phyloP scores from a whole-genome alignment of 2,329 filamentous ascomycete species.

The Verticillium nubilum region DNA sequence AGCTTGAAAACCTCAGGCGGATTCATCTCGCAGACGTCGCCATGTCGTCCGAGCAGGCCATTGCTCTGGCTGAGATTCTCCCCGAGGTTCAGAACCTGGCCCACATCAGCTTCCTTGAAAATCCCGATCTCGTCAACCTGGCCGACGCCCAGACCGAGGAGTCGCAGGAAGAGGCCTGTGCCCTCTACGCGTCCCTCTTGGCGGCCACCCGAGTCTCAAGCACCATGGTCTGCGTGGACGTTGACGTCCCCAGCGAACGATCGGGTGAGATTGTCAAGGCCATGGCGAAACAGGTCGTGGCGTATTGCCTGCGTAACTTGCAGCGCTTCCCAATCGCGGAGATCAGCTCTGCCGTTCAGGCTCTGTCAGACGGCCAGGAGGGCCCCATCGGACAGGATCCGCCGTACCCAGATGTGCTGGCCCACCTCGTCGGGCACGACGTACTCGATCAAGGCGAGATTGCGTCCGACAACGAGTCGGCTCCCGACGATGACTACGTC shows the following conservation, averaged over 20 bases:
- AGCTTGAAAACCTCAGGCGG: slow-evolving; percentile 71
- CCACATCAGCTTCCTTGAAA: slow-evolving; percentile 83
- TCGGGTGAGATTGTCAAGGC: slow-evolving; percentile 90
- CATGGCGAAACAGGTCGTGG: slow-evolving; percentile 88
- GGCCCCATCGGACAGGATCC: slow-evolving; percentile 21
- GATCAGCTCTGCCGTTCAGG: slow-evolving; percentile 40
- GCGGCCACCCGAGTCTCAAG: slow-evolving; percentile 79
- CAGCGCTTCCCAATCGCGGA: slow-evolving; percentile 69
- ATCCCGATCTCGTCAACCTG: slow-evolving; percentile 64
- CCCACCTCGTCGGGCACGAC: slow-evolving; percentile 77
- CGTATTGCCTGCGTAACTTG: slow-evolving; percentile 89
- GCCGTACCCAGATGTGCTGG: slow-evolving; percentile 73
- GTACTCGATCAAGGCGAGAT: slow-evolving; percentile 39
- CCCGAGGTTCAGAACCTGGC: slow-evolving; percentile 78
- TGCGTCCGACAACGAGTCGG: slow-evolving; percentile 60
- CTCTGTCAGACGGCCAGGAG: slow-evolving; percentile 31
- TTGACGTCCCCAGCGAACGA: slow-evolving; percentile 76
- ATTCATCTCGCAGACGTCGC: slow-evolving; percentile 83
- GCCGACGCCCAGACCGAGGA: slow-evolving; percentile 72
- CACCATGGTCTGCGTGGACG: slow-evolving; percentile 82
- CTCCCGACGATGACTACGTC: slow-evolving; percentile 89
- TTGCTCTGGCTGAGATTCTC: slow-evolving; percentile 83
- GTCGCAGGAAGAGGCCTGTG: slow-evolving; percentile 86
- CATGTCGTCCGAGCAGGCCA: slow-evolving; percentile 81
- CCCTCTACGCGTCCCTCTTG: slow-evolving; percentile 85